Conservation (phyloP, 495 filamentous ascomycete species). For the Rusavskia elegans region DNA sequence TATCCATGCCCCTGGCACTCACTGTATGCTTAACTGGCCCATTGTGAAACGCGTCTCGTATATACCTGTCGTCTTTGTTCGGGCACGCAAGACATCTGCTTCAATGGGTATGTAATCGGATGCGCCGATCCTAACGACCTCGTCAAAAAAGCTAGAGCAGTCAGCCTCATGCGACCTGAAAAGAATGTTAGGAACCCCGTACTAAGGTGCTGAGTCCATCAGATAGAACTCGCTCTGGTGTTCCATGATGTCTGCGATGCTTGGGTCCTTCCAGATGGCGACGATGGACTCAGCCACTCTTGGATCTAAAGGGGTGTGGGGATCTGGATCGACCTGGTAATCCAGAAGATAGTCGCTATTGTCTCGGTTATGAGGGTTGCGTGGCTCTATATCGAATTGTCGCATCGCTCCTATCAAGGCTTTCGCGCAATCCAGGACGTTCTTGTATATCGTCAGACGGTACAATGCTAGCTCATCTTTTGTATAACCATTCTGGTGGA, state of each 20-base stretch:
- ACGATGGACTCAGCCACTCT: constrained; percentile 70
- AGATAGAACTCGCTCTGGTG: constrained; percentile 95
- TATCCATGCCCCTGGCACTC: constrained; percentile 22
- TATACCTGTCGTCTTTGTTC: constrained; percentile 99
- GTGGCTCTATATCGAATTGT: constrained; percentile 69
- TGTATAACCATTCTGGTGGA: constrained; percentile 92
- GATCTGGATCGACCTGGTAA: constrained; percentile 80
- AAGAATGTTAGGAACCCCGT: constrained; percentile 10
- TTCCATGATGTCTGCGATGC: constrained; percentile 71
- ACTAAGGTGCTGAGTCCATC: constrained; percentile 99
- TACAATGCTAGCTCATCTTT: constrained; percentile 83
- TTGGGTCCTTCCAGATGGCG: constrained; percentile 78
- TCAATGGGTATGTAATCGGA: constrained; percentile 80
- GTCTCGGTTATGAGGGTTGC: constrained; percentile 50
- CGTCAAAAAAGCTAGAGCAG: constrained; percentile 72
- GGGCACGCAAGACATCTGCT: constrained; percentile 79
- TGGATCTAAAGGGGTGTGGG: constrained; percentile 61
- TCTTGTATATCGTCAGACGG: constrained; percentile 93
- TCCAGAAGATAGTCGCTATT: constrained; percentile 67
- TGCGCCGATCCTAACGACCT: constrained; percentile 71
- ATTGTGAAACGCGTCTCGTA: constrained; percentile 97
- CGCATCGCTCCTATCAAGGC: constrained; percentile 75
- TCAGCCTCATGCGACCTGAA: constrained; percentile 9
- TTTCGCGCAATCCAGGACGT: constrained; percentile 90
- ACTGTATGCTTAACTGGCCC: constrained; percentile 98